Evolutionary conservation across 2,329 filamentous ascomycete species (phyloP).

Genomic region (Ophiocordyceps robertsii): DNA sequence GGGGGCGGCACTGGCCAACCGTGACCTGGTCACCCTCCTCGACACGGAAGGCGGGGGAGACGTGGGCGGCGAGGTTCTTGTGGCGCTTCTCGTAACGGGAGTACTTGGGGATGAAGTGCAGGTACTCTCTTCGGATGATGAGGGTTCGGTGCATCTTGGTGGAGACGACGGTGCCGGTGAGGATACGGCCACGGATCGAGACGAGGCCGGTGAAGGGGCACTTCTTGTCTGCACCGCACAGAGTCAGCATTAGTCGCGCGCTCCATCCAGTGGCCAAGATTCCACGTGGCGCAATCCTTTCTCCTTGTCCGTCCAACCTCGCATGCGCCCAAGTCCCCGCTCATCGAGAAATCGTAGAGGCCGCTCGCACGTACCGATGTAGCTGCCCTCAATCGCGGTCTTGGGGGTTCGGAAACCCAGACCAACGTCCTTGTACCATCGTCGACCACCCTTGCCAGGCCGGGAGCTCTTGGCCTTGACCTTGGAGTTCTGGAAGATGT

Average conservation of each 20-base stretch:
- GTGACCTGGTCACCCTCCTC: slow-evolving; percentile 99
- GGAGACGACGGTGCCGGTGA: slow-evolving; percentile 96
- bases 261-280: not conserved
- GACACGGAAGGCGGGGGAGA: slow-evolving; percentile 99
- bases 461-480: slow-evolving; percentile 70
- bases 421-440: slow-evolving; percentile 99
- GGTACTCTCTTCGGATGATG: slow-evolving; percentile 99
- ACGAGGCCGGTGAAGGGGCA: slow-evolving; percentile 99
- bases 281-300: not conserved
- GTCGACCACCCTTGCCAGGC: slow-evolving; percentile 82
- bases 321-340: not conserved
- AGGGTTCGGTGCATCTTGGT: slow-evolving; percentile 99
- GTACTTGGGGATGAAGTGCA: slow-evolving; percentile 99
- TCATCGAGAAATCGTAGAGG: not conserved
- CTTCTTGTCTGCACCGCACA: slow-evolving; percentile 79
- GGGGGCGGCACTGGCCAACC: slow-evolving; percentile 97
- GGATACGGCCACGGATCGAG: slow-evolving; percentile 99
- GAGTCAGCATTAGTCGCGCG: slow-evolving; percentile 10
- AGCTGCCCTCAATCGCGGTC: slow-evolving; percentile 95
- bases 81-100: slow-evolving; percentile 99
- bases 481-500: slow-evolving; percentile 99
- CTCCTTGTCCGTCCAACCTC: not conserved
- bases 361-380: slow-evolving; percentile 76
- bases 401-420: slow-evolving; percentile 98
- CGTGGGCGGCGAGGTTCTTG: slow-evolving; percentile 99